These are phyloP conservation scores for Boletellus emodensis DNA, from an alignment of 768 basidiomycete genomes.

Conservation along the genomic window DNA sequence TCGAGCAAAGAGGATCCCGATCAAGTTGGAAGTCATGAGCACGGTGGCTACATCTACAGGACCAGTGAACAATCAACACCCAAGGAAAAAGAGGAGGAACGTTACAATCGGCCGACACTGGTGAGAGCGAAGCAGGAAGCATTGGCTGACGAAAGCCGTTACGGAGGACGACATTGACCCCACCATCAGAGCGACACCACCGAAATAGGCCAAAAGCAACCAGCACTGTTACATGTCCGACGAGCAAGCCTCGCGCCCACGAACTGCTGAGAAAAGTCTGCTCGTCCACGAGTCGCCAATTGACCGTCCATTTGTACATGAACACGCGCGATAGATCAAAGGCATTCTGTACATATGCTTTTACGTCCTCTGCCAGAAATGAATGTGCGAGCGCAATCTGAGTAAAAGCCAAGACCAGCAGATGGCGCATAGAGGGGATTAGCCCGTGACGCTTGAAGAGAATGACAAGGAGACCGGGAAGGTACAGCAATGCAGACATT, in stretches of 20 bases:
- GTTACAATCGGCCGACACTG: slow-evolving; percentile 64
- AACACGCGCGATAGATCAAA: slow-evolving; percentile 89
- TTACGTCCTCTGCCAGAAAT: slow-evolving; percentile 59
- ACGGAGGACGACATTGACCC: slow-evolving; percentile 50
- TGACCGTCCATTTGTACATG: slow-evolving; percentile 95
- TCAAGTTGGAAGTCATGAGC: slow-evolving; percentile 86
- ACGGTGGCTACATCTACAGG: slow-evolving; percentile 69
- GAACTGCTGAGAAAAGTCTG: slow-evolving; percentile 62
- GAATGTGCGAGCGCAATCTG: slow-evolving; percentile 66
- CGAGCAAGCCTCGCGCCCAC: slow-evolving; percentile 61
- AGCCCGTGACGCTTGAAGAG: slow-evolving; percentile 72
- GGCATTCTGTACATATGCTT: slow-evolving; percentile 67
- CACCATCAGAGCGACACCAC: slow-evolving; percentile 79
- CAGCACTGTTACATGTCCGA: slow-evolving; percentile 60
- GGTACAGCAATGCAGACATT: slow-evolving; percentile 89
- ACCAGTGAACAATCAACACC: slow-evolving; percentile 13
- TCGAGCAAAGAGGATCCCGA: slow-evolving; percentile 88
- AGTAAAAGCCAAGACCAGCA: slow-evolving; percentile 33
- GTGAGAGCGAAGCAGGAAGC: slow-evolving; percentile 42
- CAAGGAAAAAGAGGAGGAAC: slow-evolving; percentile 6
- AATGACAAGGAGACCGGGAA: slow-evolving; percentile 83
- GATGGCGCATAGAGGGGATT: slow-evolving; percentile 45
- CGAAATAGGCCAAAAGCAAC: slow-evolving; percentile 61
- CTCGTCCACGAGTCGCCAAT: slow-evolving; percentile 88
- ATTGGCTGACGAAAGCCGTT: slow-evolving; percentile 51